Percentiles rank a stretch among this genome's conserved stretches.
These are phyloP conservation scores for Aspergillus ustus DNA, from an alignment of 2,329 filamentous ascomycete species.

Conservation along the genomic window DNA sequence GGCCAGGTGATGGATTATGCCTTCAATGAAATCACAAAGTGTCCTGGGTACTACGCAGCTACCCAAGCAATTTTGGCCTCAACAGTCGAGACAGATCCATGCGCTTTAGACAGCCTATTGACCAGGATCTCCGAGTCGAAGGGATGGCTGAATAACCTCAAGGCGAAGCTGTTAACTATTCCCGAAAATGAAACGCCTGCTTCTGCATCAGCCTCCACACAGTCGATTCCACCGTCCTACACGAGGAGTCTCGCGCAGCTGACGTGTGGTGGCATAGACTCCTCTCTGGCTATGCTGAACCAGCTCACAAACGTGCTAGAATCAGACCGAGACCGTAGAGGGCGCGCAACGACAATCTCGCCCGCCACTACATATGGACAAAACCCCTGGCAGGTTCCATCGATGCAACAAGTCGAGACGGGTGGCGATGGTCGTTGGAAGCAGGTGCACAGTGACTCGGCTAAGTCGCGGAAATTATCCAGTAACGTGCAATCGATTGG, in stretches of 20 bases:
- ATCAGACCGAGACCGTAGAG: background rate
- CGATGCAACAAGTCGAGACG: background rate
- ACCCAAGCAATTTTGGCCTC: conserved; percentile 1
- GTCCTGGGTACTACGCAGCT: conserved; percentile 14
- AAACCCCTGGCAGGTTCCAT: background rate
- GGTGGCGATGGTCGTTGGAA: background rate
- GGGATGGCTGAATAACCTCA: background rate
- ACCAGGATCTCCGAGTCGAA: conserved; percentile 2
- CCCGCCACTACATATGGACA: background rate
- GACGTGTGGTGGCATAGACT: background rate
- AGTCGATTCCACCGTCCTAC: background rate
- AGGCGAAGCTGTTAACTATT: background rate
- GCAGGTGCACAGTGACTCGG: background rate
- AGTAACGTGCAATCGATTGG: background rate
- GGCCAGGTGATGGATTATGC: conserved; percentile 11
- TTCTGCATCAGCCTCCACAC: background rate
- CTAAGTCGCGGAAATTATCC: background rate
- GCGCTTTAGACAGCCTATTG: background rate
- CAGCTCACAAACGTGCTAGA: background rate
- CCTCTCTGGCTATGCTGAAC: background rate
- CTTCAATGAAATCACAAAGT: conserved; percentile 20
- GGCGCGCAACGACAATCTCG: background rate
- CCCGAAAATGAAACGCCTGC: background rate
- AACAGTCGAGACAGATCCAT: background rate
- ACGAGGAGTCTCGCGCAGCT: background rate